A percentile compares a stretch with the other conserved stretches of the same genome.
Conservation (phyloP, 116 monocot species). For the Cymodocea nodosa region DNA sequence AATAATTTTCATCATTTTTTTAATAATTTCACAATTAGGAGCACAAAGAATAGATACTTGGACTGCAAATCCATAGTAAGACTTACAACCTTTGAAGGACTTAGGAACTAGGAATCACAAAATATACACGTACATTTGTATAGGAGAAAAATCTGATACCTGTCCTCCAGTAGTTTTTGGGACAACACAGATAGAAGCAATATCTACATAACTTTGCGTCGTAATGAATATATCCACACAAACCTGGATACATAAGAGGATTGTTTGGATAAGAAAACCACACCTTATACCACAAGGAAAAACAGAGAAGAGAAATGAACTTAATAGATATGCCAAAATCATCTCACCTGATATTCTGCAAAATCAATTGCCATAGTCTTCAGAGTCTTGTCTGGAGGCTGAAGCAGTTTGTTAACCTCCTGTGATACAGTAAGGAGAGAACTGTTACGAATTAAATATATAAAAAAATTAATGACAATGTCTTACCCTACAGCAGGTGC, state of each 20-base stretch:
- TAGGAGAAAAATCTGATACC: conserved; percentile 23
- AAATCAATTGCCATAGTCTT: conserved; percentile 98
- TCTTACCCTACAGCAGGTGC: background rate
- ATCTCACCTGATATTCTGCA: conserved; percentile 87
- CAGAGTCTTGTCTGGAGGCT: conserved; percentile 78
- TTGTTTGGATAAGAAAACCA: too few relatives aligned
- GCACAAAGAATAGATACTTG: too few relatives aligned
- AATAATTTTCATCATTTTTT: too few relatives aligned
- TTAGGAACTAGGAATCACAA: too few relatives aligned
- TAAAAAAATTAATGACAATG: background rate
- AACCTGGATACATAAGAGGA: conserved; percentile 31
- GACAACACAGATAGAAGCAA: conserved; percentile 77
- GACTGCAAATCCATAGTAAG: too few relatives aligned
- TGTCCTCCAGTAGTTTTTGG: conserved; percentile 91
- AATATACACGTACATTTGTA: too few relatives aligned
- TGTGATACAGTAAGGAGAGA: conserved; percentile 18
- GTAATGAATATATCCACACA: conserved; percentile 93
- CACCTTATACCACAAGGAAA: background rate
- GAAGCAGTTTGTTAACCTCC: conserved; percentile 93
- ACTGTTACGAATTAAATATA: background rate
- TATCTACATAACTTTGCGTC: conserved; percentile 74
- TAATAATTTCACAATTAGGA: too few relatives aligned
- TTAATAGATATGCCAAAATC: background rate
- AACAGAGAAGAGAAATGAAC: background rate
- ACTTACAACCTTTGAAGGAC: background rate